Base-by-base conservation (phyloP, 1,284 basidiomycete species). In the Trametes sp. region DNA sequence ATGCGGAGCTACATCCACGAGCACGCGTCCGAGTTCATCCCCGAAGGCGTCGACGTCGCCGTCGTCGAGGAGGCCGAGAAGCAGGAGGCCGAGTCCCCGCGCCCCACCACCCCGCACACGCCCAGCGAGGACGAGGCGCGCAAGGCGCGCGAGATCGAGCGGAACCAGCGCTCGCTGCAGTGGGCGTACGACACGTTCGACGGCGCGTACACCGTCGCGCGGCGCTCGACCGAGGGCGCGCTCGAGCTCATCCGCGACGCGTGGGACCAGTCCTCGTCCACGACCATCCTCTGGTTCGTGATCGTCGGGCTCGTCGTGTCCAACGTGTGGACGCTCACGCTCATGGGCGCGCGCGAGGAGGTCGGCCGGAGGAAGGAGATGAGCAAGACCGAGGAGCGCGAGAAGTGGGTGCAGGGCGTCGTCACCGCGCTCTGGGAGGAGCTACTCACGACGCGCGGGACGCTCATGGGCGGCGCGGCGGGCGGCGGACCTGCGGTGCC, bases 1-100 rank as follows among this genome's bases (percentile, higher is more conserved):
- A 96, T 98, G 89, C 85, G 93, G 29, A 79, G 79, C 54, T 97
- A 98, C 79, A 96, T 98, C 72, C 84, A 90, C 63, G 88, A 91
- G 57, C 95, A 99, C 75, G 86, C 90, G 61, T 85, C 86, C 64
- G 96, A 98, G 78, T 98, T 98, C 77, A 79, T 94, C 54, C 92
- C 94, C 0, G 91, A 90, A 62, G 95, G 94, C 11, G 81, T 93
- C 48, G 91, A 88, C 61, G 78, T 81, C 23, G 77, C 80, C 14
- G 81, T 74, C 21, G 78, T 86, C 21, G 80, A 79, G 8, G 81
- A 76, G 14, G 66, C 60, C 38, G 68, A 65, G 24, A 66, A 69
- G 21, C 65, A 62, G 4, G 56, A 63, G 21, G 72, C 71, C 26
- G 66, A 42, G 59, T 21, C 53, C 59, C 52, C 68, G 36, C 51